Conservation (phyloP, 2,329 filamentous ascomycete genomes). For the Claviceps sp. region DNA sequence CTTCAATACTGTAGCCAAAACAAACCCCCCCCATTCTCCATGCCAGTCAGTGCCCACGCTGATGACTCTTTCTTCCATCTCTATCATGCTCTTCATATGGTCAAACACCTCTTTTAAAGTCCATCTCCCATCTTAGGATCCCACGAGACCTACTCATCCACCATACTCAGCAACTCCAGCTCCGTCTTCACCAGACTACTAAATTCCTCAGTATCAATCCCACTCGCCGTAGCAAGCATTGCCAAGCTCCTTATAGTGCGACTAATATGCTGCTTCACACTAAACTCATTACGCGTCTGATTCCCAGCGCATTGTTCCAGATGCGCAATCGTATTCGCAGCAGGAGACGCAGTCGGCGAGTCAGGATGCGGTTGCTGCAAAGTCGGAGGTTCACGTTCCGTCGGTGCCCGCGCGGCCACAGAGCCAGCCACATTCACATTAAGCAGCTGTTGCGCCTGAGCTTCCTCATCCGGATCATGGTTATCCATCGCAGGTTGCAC, state of each 20-base stretch:
- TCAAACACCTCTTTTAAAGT: no score
- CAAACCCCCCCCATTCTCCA: no score
- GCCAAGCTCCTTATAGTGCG: slow-evolving; percentile 67
- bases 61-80: no score
- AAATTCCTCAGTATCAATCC: slow-evolving; percentile 65
- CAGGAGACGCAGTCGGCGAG: slow-evolving; percentile 44
- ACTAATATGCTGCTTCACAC: slow-evolving; percentile 66
- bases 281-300: slow-evolving; percentile 53
- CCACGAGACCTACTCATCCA: slow-evolving; percentile 37
- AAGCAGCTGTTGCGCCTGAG: slow-evolving; percentile 16
- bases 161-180: slow-evolving; percentile 53
- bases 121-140: no score
- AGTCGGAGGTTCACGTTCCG: slow-evolving; percentile 7
- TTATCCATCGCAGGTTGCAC: slow-evolving; percentile 73
- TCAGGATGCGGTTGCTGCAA: slow-evolving; percentile 43
- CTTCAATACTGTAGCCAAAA: no score
- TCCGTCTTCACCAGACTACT: slow-evolving; percentile 58
- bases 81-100: no score
- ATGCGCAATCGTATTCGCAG: slow-evolving; percentile 45
- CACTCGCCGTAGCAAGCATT: slow-evolving; percentile 53
- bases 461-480: slow-evolving; percentile 65
- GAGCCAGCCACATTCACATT: slow-evolving; percentile 18
- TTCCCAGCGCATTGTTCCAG: slow-evolving; percentile 42
- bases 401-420: slow-evolving; percentile 4
- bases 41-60: no score